A percentile compares a stretch with the other conserved stretches of the same genome.
phyloP scores from a whole-genome alignment of 164 flowering plant genomes.

The Platanus orientalis region DNA sequence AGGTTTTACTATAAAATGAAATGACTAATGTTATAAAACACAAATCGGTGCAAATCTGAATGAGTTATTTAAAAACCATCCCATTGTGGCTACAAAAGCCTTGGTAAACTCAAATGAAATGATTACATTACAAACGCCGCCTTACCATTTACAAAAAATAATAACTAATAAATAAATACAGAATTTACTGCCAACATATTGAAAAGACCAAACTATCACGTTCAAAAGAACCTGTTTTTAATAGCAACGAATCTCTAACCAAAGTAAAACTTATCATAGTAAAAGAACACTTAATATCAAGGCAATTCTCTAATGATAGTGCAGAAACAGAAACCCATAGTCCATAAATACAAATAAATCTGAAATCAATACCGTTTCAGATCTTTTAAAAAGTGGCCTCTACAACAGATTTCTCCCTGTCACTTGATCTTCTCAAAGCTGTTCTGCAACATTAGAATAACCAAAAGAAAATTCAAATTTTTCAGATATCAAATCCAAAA shows the following conservation, averaged over 20 bases:
- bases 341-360: not conserved
- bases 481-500: not conserved
- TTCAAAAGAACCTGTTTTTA: too few relatives aligned
- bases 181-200: not conserved
- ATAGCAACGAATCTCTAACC: too few relatives aligned
- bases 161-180: too few relatives aligned
- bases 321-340: too few relatives aligned
- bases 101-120: too few relatives aligned
- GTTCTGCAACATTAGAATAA: slow-evolving; percentile 25
- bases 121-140: too few relatives aligned
- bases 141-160: too few relatives aligned
- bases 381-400: slow-evolving; percentile 95
- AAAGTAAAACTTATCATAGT: not conserved
- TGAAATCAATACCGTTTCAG: slow-evolving; percentile 68
- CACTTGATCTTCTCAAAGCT: slow-evolving; percentile 97
- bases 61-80: too few relatives aligned
- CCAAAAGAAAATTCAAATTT: not conserved
- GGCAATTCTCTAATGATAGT: not conserved
- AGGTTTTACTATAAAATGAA: too few relatives aligned
- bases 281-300: not conserved
- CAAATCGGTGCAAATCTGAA: too few relatives aligned
- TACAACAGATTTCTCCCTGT: slow-evolving; percentile 80
- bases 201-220: not conserved
- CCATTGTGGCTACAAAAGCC: too few relatives aligned
- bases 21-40: too few relatives aligned